These are phyloP conservation scores for Penicillium crustosum DNA, from an alignment of 2,329 filamentous ascomycete species.

Conservation along the genomic window DNA sequence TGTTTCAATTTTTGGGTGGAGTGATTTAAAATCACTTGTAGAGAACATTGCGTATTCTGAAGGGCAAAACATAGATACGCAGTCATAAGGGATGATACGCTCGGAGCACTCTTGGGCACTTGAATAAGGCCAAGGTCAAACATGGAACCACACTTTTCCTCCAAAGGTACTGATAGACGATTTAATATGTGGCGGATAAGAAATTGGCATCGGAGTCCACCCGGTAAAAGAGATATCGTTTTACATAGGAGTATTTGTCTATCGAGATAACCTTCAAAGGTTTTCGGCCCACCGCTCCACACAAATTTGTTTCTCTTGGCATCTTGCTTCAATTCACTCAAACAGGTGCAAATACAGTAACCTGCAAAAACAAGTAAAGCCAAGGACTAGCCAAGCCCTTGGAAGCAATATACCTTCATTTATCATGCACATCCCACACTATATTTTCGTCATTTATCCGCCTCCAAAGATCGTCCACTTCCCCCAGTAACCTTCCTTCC, in stretches of 20 bases:
- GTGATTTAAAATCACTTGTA: background rate
- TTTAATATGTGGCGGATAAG: background rate
- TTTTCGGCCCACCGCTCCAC: conserved; percentile 20
- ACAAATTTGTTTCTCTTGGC: conserved; percentile 5
- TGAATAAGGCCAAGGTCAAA: background rate
- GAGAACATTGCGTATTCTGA: background rate
- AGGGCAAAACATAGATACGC: background rate
- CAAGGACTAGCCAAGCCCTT: background rate
- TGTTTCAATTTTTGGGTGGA: background rate
- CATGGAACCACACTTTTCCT: background rate
- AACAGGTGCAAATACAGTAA: background rate
- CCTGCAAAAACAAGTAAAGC: background rate
- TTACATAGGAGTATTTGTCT: conserved; percentile 26
- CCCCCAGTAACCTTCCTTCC: conserved; percentile 3
- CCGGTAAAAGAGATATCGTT: conserved; percentile 12
- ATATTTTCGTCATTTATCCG: background rate
- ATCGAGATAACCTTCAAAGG: conserved; percentile 8
- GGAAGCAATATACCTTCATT: background rate
- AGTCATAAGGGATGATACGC: background rate
- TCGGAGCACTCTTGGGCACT: background rate
- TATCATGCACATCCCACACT: background rate
- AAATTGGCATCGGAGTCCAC: background rate
- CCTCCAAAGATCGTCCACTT: conserved; percentile 5
- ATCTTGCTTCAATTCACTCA: conserved; percentile 2
- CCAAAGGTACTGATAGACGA: background rate